These are phyloP conservation scores for Phytopythium kandeliae DNA, from an alignment of 352 stramenopile genomes.

Conservation along the genomic window DNA sequence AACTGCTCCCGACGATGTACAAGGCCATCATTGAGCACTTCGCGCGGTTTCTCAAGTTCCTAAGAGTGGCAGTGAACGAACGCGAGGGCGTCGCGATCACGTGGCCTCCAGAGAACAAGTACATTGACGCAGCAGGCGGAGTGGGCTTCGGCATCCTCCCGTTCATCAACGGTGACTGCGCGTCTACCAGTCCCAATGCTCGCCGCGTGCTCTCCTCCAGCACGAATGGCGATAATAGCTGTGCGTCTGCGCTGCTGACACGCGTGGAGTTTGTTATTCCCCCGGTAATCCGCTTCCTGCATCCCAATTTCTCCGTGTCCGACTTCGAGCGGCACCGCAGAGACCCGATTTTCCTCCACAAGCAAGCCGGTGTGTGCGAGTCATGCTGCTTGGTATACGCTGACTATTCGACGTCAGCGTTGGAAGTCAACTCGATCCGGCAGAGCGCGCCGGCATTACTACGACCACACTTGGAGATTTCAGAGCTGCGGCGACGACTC, in stretches of 20 bases:
- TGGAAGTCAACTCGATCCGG: conserved; percentile 67
- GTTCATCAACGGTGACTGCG: not conserved
- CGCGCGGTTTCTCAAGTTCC: conserved; percentile 76
- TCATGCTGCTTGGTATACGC: conserved; percentile 93
- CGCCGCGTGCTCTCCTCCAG: not conserved
- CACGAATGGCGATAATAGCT: not conserved
- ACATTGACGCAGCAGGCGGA: conserved; percentile 87
- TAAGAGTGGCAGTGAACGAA: conserved; percentile 40
- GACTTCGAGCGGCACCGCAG: conserved; percentile 87
- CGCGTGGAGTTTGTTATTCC: conserved; percentile 77
- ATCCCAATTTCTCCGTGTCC: conserved; percentile 77
- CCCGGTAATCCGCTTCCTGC: conserved; percentile 88
- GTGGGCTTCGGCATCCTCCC: conserved; percentile 90
- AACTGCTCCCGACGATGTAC: conserved; percentile 87
- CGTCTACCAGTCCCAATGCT: not conserved
- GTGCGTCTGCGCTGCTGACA: not conserved
- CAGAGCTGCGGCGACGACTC: conserved; percentile 31
- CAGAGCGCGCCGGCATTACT: conserved; percentile 63
- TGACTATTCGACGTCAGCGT: conserved; percentile 70
- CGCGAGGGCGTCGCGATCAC: conserved; percentile 47
- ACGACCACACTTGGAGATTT: conserved; percentile 43
- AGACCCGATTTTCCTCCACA: conserved; percentile 95
- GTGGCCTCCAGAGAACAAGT: conserved; percentile 86
- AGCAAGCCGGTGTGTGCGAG: conserved; percentile 89
- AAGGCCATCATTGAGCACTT: conserved; percentile 95